A percentile compares a stretch with the other conserved stretches of the same genome.
Conservation (phyloP, 805 yeast species). For the Maudiozyma turicensis region DNA sequence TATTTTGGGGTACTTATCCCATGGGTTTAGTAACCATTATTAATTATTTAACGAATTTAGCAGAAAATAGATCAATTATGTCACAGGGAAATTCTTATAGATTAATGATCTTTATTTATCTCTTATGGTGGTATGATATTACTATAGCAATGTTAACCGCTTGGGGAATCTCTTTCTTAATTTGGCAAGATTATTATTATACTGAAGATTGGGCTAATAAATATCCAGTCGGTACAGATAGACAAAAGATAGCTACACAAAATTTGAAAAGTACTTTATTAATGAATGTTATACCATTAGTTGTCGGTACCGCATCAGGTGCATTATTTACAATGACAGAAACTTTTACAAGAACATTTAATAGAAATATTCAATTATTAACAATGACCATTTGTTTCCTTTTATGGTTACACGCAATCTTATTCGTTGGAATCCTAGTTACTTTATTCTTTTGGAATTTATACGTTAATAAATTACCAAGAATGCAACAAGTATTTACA, state of each 20-base stretch:
- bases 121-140: conserved; percentile 68
- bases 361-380: conserved; percentile 33
- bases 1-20: conserved; percentile 67
- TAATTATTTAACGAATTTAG: conserved; percentile 42
- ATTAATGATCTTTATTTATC: conserved; percentile 44
- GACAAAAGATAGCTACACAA: conserved; percentile 23
- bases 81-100: conserved; percentile 12
- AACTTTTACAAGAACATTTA: conserved; percentile 35
- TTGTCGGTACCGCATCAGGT: conserved; percentile 70
- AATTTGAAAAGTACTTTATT: conserved; percentile 49
- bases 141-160: conserved; percentile 46
- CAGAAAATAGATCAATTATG: conserved; percentile 12
- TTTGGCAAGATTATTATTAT: conserved; percentile 30
- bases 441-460: conserved; percentile 53
- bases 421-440: conserved; percentile 46
- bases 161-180: conserved; percentile 49
- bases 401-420: conserved; percentile 61
- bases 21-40: conserved; percentile 71
- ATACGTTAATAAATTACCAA: conserved; percentile 49
- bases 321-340: conserved; percentile 36
- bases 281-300: conserved; percentile 70
- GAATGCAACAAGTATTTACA: conserved; percentile 46
- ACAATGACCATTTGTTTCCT: conserved; percentile 46
- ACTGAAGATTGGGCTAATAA: conserved; percentile 12
- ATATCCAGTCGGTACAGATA: conserved; percentile 5